phyloP scores from a whole-genome alignment of 2,329 filamentous ascomycete genomes.

The Ascochyta lentis region DNA sequence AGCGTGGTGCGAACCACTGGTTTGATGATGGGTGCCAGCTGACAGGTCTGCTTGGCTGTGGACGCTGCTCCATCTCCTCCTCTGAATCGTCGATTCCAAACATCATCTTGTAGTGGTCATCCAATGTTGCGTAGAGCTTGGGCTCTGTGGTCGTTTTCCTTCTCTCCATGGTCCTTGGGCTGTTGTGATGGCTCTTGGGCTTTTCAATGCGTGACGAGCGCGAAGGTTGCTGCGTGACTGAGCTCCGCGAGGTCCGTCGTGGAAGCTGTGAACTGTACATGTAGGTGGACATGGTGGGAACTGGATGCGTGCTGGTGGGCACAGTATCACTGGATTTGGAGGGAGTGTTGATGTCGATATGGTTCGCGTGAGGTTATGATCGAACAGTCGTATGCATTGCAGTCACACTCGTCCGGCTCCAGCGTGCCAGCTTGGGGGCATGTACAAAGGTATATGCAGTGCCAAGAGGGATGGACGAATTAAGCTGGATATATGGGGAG shows the following conservation, averaged over 20 bases:
- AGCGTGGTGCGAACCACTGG: constrained; percentile 37
- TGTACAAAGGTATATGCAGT: constrained; percentile 47
- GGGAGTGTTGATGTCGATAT: constrained; percentile 9
- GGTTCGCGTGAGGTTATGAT: constrained; percentile 16
- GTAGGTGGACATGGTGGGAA: constrained; percentile 34
- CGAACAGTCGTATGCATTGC: constrained; percentile 26
- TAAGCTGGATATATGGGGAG: constrained; percentile 43
- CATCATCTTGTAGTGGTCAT: constrained; percentile 52
- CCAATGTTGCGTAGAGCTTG: constrained; percentile 49
- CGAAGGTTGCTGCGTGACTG: constrained; percentile 32
- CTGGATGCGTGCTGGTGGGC: constrained; percentile 24
- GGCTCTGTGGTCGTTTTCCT: constrained; percentile 47
- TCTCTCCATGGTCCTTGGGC: constrained; percentile 45
- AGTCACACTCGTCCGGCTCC: constrained; percentile 27
- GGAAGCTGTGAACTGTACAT: constrained; percentile 36
- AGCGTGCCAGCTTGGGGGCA: constrained; percentile 28
- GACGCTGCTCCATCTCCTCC: constrained; percentile 32
- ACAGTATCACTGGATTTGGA: constrained; percentile 15
- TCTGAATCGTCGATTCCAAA: constrained; percentile 44
- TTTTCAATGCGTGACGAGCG: constrained; percentile 50
- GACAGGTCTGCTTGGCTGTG: constrained; percentile 60
- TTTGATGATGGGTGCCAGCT: constrained; percentile 78
- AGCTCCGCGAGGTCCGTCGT: constrained; percentile 44
- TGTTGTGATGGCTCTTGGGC: constrained; percentile 49
- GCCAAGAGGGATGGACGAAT: constrained; percentile 48